phyloP scores from a whole-genome alignment of 768 basidiomycete genomes.

The Leccinum obscurum region DNA sequence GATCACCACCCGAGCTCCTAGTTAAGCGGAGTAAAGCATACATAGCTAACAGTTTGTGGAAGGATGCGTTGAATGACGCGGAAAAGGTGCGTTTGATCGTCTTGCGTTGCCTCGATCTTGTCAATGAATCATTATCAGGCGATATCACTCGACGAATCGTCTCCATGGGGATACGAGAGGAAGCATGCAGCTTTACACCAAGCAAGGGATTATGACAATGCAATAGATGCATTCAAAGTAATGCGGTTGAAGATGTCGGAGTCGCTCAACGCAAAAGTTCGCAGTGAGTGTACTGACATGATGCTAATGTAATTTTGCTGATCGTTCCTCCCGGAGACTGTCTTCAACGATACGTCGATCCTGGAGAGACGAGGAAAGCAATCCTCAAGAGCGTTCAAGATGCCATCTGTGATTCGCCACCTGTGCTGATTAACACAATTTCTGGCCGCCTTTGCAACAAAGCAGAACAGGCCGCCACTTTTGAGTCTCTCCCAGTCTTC shows the following conservation, averaged over 20 bases:
- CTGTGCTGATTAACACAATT: neutral
- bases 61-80: constrained; percentile 2
- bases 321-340: neutral
- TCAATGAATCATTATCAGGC: neutral
- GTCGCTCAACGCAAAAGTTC: neutral
- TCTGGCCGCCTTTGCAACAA: neutral
- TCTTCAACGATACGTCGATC: neutral
- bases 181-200: constrained; percentile 1
- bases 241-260: constrained; percentile 4
- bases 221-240: neutral
- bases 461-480: neutral
- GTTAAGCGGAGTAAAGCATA: constrained; percentile 2
- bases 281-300: neutral
- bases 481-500: neutral
- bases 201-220: neutral
- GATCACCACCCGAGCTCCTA: neutral
- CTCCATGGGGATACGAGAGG: constrained; percentile 1
- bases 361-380: neutral
- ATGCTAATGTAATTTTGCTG: neutral
- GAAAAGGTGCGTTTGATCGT: neutral
- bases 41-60: neutral
- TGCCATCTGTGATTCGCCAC: neutral
- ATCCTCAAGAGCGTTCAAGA: neutral
- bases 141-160: constrained; percentile 5
- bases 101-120: neutral